Conservation (phyloP, 2,329 filamentous ascomycete species). For the Claviceps sp. region DNA sequence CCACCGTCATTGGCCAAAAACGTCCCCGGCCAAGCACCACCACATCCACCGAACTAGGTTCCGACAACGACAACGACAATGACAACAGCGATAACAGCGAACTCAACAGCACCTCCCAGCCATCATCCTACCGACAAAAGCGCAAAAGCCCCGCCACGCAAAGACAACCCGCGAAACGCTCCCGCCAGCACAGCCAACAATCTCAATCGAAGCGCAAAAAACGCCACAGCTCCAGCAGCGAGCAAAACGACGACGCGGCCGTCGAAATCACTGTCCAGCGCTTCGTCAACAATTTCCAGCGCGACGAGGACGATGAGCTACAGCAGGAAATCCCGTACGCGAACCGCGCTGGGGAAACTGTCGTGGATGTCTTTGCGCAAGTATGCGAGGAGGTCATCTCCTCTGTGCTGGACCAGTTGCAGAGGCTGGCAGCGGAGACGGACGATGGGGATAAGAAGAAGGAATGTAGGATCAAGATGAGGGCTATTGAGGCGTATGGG, state of each 20-base stretch:
- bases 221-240: slow-evolving; percentile 11
- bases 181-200: slow-evolving; percentile 4
- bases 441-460: slow-evolving; percentile 34
- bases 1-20: slow-evolving; percentile 28
- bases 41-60: slow-evolving; percentile 30
- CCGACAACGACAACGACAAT: slow-evolving; percentile 14
- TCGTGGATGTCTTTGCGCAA: slow-evolving; percentile 48
- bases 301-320: slow-evolving; percentile 30
- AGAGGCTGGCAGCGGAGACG: slow-evolving; percentile 24
- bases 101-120: slow-evolving; percentile 4
- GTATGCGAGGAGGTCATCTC: slow-evolving; percentile 47
- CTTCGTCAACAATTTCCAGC: slow-evolving; percentile 35
- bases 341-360: slow-evolving; percentile 42
- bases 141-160: slow-evolving; percentile 28
- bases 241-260: slow-evolving; percentile 13
- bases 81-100: slow-evolving; percentile 14
- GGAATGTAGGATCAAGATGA: slow-evolving; percentile 40
- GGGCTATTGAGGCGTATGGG: slow-evolving; percentile 44
- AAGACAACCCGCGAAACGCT: slow-evolving; percentile 19
- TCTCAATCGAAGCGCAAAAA: slow-evolving; percentile 9
- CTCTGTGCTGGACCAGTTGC: slow-evolving; percentile 33
- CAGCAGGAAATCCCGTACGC: slow-evolving; percentile 39
- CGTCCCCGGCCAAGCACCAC: slow-evolving; percentile 23
- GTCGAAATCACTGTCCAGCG: slow-evolving; percentile 49
- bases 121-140: background rate